These are phyloP conservation scores for Rhizophlyctis rosea DNA, from an alignment of 192 early-diverging fungal genomes.

Conservation along the genomic window DNA sequence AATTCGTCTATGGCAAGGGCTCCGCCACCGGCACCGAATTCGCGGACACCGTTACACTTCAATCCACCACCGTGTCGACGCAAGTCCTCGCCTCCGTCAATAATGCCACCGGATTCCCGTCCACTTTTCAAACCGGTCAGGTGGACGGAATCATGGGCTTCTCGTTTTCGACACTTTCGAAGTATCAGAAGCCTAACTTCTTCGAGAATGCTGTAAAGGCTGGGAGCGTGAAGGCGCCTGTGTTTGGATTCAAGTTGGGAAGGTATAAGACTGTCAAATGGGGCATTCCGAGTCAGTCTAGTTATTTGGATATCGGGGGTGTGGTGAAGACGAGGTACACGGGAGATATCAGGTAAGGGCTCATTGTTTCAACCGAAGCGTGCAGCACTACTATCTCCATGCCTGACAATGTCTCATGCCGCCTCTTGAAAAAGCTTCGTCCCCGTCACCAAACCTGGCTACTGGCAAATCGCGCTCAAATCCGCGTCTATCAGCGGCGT, in stretches of 20 bases:
- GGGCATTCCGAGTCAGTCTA: too few species aligned
- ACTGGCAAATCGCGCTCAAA: conserved; percentile 54
- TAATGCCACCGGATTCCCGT: conserved; percentile 46
- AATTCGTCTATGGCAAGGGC: conserved; percentile 52
- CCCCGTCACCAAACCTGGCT: conserved; percentile 48
- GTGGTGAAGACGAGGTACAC: conserved; percentile 34
- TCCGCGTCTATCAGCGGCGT: conserved; percentile 32
- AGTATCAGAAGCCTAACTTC: conserved; percentile 40
- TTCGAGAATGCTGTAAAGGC: conserved; percentile 39
- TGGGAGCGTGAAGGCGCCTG: conserved; percentile 13
- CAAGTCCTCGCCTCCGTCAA: conserved; percentile 50
- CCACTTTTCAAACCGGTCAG: conserved; percentile 35
- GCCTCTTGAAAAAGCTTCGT: too few species aligned
- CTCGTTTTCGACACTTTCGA: conserved; percentile 46
- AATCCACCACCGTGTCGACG: conserved; percentile 31
- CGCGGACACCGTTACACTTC: conserved; percentile 44
- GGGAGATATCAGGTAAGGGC: conserved; percentile 36
- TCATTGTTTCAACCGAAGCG: too few species aligned
- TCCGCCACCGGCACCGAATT: conserved; percentile 50
- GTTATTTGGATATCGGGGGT: conserved; percentile 35
- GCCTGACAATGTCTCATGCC: too few species aligned
- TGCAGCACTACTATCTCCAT: too few species aligned
- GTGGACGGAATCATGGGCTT: conserved; percentile 62
- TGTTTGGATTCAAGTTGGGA: background rate
- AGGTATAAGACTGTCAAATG: conserved; percentile 26